Percentiles rank a stretch among this genome's conserved stretches.
Evolutionary conservation across 768 basidiomycete species (phyloP).

Genomic region (Mycena alexandri): DNA sequence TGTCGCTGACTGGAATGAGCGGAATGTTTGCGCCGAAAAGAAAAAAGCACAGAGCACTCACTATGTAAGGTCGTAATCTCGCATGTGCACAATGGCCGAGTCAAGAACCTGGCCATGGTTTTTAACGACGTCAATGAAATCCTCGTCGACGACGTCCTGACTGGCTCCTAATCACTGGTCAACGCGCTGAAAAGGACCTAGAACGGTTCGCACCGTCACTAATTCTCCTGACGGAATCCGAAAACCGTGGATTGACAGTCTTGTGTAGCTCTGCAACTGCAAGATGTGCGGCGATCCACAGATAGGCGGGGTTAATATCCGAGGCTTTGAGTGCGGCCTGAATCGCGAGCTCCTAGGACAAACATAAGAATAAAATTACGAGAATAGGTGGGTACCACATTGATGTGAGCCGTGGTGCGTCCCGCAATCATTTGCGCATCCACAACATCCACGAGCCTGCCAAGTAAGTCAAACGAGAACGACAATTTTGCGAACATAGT

Average conservation of each 20-base stretch:
- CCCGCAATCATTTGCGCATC: background rate
- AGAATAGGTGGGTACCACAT: background rate
- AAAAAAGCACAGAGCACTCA: background rate
- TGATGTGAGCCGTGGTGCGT: background rate
- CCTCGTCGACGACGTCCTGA: background rate
- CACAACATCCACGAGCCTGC: background rate
- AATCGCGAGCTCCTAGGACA: too few species aligned
- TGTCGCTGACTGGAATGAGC: background rate
- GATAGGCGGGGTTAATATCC: background rate
- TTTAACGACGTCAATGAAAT: background rate
- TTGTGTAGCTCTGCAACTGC: background rate
- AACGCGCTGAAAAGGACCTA: too few species aligned
- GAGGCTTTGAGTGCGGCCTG: background rate
- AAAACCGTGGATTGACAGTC: background rate
- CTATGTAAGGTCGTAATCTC: constrained; percentile 3
- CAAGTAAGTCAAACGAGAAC: background rate
- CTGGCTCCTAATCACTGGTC: too few species aligned
- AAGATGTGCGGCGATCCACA: background rate
- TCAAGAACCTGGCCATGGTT: background rate
- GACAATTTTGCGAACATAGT: background rate
- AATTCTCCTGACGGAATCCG: background rate
- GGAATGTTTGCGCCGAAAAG: background rate
- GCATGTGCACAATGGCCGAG: background rate
- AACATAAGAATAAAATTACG: background rate
- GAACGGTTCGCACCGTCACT: background rate